These are phyloP conservation scores for Cynanchum wilfordii DNA, from an alignment of 257 asterid genomes.

Conservation along the genomic window DNA sequence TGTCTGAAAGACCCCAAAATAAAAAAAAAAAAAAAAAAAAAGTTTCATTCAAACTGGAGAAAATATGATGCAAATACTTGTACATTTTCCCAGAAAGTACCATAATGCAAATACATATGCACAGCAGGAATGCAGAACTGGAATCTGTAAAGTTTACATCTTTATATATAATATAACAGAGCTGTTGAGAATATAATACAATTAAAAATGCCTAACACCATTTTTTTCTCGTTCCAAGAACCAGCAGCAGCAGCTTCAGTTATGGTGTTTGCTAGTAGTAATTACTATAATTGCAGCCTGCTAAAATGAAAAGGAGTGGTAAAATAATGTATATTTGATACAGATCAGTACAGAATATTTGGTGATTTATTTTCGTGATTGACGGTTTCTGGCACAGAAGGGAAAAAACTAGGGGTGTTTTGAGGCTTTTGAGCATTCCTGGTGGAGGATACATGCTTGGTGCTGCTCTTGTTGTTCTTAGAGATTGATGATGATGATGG, in stretches of 20 bases:
- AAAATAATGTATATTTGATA: not conserved
- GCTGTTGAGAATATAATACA: not conserved
- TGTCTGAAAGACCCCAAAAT: no score
- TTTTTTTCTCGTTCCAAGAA: no score
- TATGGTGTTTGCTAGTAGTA: not conserved
- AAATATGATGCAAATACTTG: not conserved
- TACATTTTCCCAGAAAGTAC: not conserved
- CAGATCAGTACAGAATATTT: constrained; percentile 41
- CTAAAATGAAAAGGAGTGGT: not conserved
- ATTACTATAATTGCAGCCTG: not conserved
- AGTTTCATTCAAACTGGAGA: no score
- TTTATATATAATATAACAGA: not conserved
- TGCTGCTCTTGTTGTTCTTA: constrained; percentile 23
- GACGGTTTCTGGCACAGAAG: constrained; percentile 30
- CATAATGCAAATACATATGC: not conserved
- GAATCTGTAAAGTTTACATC: not conserved
- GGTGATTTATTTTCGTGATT: constrained; percentile 53
- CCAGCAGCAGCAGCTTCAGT: no score
- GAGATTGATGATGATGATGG: constrained; percentile 42
- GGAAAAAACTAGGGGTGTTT: constrained; percentile 18
- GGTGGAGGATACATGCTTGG: constrained; percentile 29
- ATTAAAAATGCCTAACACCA: no score
- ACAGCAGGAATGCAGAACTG: not conserved
- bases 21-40: no score
- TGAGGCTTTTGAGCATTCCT: constrained; percentile 24